Base-by-base conservation (phyloP, 306 rosid genomes). In the Hylodesmum podocarpum region DNA sequence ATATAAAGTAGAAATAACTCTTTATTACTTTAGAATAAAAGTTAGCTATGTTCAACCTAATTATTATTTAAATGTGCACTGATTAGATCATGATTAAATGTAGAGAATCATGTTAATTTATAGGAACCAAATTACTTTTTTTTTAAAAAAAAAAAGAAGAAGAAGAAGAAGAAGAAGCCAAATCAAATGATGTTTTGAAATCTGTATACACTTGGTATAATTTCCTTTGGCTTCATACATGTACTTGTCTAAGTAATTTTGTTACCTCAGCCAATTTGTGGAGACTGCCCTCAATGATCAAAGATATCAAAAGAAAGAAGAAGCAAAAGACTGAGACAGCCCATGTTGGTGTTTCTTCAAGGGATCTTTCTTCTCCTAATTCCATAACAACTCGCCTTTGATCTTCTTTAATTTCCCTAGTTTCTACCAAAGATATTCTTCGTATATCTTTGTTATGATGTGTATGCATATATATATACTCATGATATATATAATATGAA, bases 341-440 rank as follows among this genome's bases (percentile, higher is more conserved):
- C 93, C 96, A 90, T 67, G 93, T 90, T 46, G 93, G 83, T 0
- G 96, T 85, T 1, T 82, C 80, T 84, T 90, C 89, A 40, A 90
- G 90, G 29, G 86, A 73, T 39, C 82, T 80, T 64, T 66, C 57
- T 16, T 70, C 64, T 25, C 47, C 64, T 12, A n/a, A 2, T 4
- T 24, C 87, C 88, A 83, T 84, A 3, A 58, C 18, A 43, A 46
- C 43, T 40, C 6, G 41, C 76, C 64, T 50, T 59, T 29, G 25
- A 34, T 34, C 22, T 59, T 34, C 46, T 14, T 8, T n/a, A 61
- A n/a, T 61, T 24, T 61, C 67, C 3, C 10, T 16, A 47, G 34
- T 39, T 39, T 40, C 50, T 66, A 46, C 19, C 28, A 21, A 46
- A 43, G 36, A 66, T 24, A 34, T 31, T 49, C 62, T 57, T 4